A percentile compares a stretch with the other conserved stretches of the same genome.
These are phyloP conservation scores for Blastocystis sp. DNA, from an alignment of 352 stramenopile genomes.

Conservation along the genomic window DNA sequence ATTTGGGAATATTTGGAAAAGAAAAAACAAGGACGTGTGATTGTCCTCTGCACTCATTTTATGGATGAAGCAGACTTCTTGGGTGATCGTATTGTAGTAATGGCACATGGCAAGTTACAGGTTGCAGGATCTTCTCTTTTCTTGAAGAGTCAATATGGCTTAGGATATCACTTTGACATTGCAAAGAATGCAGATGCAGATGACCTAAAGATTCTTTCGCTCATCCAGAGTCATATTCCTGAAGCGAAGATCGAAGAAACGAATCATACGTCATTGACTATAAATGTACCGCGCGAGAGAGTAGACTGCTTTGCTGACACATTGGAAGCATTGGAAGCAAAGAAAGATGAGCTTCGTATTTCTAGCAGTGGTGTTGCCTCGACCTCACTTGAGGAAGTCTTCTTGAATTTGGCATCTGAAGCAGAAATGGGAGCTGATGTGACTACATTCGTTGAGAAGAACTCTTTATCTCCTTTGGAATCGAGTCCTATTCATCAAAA, in stretches of 20 bases:
- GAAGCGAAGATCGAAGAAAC: slow-evolving; percentile 22
- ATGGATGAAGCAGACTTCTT: slow-evolving; percentile 84
- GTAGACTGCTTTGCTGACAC: slow-evolving; percentile 69
- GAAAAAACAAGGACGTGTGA: slow-evolving; percentile 68
- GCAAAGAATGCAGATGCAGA: slow-evolving; percentile 67
- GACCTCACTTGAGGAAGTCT: slow-evolving; percentile 79
- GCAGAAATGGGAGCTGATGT: neutral
- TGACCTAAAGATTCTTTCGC: neutral
- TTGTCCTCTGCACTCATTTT: slow-evolving; percentile 82
- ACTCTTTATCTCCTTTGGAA: neutral
- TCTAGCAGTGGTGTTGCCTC: slow-evolving; percentile 62
- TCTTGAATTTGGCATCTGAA: slow-evolving; percentile 74
- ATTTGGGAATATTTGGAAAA: slow-evolving; percentile 77
- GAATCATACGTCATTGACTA: neutral
- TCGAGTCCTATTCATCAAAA: neutral
- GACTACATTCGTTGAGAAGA: neutral
- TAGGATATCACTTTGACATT: slow-evolving; percentile 73
- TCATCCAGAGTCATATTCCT: neutral
- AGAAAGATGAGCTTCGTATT: slow-evolving; percentile 62
- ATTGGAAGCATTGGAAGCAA: slow-evolving; percentile 72
- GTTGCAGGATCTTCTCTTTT: slow-evolving; percentile 71
- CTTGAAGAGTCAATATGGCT: slow-evolving; percentile 72
- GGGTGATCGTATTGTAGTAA: slow-evolving; percentile 79
- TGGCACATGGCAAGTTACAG: slow-evolving; percentile 71
- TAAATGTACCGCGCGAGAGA: slow-evolving; percentile 46